Evolutionary conservation across 2,329 filamentous ascomycete genomes (phyloP).

Genomic region (Claviceps paspali): DNA sequence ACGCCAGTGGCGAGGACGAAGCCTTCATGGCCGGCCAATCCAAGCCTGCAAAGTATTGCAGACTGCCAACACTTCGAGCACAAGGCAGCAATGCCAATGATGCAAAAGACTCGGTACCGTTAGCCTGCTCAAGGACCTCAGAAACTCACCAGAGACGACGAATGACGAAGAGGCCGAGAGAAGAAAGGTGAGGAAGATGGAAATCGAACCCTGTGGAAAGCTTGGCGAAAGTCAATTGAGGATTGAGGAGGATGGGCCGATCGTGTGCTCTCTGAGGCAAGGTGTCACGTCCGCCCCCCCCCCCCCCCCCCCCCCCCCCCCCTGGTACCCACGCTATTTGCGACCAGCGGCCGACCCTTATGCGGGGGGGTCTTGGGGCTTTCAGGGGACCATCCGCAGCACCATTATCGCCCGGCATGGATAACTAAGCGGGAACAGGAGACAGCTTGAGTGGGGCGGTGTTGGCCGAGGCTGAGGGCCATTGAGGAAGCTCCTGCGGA

Average conservation of each 20-base stretch:
- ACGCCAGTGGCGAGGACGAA: too few relatives aligned
- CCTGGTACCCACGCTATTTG: background rate
- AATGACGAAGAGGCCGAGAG: background rate
- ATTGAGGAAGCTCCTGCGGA: background rate
- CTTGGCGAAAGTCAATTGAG: slow-evolving; percentile 1
- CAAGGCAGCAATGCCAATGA: too few relatives aligned
- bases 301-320: background rate
- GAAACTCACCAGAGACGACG: slow-evolving; percentile 1
- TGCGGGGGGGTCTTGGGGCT: background rate
- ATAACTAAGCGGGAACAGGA: slow-evolving; percentile 4
- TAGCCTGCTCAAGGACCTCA: background rate
- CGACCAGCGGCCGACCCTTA: background rate
- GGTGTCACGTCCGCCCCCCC: slow-evolving; percentile 13
- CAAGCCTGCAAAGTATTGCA: background rate
- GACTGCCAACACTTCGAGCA: background rate
- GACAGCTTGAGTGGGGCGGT: background rate
- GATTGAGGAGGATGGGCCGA: slow-evolving; percentile 7
- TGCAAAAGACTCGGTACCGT: too few relatives aligned
- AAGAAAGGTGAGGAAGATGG: background rate
- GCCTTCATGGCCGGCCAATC: too few relatives aligned
- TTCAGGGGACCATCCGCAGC: slow-evolving; percentile 2
- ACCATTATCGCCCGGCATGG: background rate
- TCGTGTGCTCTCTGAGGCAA: slow-evolving; percentile 17
- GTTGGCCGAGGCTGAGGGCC: background rate
- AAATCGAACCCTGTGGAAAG: background rate